phyloP scores from a whole-genome alignment of 2,329 filamentous ascomycete species.

The Apiospora malaysiana region DNA sequence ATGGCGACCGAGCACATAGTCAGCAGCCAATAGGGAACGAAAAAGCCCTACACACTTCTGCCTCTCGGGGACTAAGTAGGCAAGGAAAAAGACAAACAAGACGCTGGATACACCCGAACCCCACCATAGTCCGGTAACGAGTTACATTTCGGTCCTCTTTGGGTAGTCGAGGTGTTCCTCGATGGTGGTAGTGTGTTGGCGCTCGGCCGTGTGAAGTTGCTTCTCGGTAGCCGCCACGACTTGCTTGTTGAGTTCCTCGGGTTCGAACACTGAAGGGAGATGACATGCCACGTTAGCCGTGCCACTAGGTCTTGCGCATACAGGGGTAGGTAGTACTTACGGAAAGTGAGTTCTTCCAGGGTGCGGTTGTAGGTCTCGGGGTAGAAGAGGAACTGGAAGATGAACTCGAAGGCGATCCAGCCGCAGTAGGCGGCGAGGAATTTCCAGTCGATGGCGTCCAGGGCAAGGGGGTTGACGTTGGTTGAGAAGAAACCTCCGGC shows the following conservation, averaged over 20 bases:
- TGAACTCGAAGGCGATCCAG: conserved; percentile 49
- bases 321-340: conserved; percentile 39
- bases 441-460: conserved; percentile 46
- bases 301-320: too few species aligned
- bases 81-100: background rate
- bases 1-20: background rate
- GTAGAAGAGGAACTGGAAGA: conserved; percentile 78
- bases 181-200: background rate
- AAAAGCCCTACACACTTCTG: background rate
- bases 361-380: conserved; percentile 84
- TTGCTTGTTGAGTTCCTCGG: conserved; percentile 45
- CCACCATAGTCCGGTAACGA: too few species aligned
- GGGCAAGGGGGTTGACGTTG: conserved; percentile 52
- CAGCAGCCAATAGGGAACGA: background rate
- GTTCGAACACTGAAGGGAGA: conserved; percentile 45
- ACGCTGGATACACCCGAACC: background rate
- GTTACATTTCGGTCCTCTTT: background rate
- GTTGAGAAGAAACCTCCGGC: conserved; percentile 48
- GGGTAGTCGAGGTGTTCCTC: conserved; percentile 12
- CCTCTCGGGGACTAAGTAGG: background rate
- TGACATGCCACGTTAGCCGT: conserved; percentile 23
- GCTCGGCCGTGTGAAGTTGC: conserved; percentile 33
- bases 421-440: conserved; percentile 52
- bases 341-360: conserved; percentile 67
- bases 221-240: conserved; percentile 49